phyloP scores from a whole-genome alignment of 306 rosid genomes.

The Dryas drummondii region DNA sequence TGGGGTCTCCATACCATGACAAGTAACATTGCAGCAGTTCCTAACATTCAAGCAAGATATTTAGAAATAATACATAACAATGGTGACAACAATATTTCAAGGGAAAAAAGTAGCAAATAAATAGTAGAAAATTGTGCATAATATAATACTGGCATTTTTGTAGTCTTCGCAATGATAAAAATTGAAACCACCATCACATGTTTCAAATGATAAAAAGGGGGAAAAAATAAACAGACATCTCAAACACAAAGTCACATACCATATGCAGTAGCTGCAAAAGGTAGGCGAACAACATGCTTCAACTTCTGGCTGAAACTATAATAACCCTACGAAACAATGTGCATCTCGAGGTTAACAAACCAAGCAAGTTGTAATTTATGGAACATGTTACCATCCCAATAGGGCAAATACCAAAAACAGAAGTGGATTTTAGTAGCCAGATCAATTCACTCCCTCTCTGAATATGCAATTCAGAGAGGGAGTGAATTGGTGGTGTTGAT shows the following conservation, averaged over 20 bases:
- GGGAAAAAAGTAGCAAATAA: neutral
- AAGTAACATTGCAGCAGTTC: slow-evolving; percentile 96
- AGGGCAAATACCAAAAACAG: neutral
- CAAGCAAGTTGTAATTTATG: neutral
- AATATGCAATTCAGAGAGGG: neutral
- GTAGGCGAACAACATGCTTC: slow-evolving; percentile 90
- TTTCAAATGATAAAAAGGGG: neutral
- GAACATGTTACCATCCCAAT: slow-evolving; percentile 19
- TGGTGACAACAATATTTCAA: neutral
- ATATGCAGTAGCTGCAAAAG: slow-evolving; percentile 86
- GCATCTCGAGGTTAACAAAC: neutral
- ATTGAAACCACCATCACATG: slow-evolving; percentile 4
- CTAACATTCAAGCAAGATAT: slow-evolving; percentile 43
- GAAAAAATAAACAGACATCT: slow-evolving; percentile 8
- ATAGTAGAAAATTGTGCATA: neutral
- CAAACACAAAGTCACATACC: slow-evolving; percentile 52
- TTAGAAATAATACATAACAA: slow-evolving; percentile 1
- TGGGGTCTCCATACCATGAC: slow-evolving; percentile 88
- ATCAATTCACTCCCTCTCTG: neutral
- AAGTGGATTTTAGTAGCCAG: neutral
- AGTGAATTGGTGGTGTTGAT: neutral
- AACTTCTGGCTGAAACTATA: slow-evolving; percentile 99
- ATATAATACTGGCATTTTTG: neutral
- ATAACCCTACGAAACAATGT: slow-evolving; percentile 66
- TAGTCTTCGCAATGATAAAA: neutral